Evolutionary conservation across 1,139 yeast species (phyloP).

Genomic region (Lodderomyces pseudojiufengensis): DNA sequence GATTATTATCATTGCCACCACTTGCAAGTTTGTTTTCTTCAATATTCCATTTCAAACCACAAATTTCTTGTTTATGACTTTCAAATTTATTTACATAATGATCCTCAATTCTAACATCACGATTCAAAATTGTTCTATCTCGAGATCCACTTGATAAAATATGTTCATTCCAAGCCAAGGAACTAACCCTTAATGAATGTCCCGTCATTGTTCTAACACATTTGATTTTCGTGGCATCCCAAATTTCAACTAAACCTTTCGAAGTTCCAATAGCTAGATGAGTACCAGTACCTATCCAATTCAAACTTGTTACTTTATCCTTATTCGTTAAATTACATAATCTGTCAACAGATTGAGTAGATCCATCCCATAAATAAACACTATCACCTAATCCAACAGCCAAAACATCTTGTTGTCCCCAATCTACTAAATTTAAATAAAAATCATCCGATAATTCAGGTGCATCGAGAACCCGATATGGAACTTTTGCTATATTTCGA

Average conservation of each 20-base stretch:
- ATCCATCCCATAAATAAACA: constrained; percentile 89
- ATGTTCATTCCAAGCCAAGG: constrained; percentile 94
- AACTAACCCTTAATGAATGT: constrained; percentile 78
- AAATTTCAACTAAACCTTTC: constrained; percentile 84
- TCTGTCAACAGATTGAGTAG: constrained; percentile 78
- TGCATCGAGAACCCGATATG: constrained; percentile 92
- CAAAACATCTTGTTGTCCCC: constrained; percentile 88
- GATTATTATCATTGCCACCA: constrained; percentile 90
- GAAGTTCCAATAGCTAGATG: constrained; percentile 92
- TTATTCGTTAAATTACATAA: constrained; percentile 64
- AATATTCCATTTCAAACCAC: constrained; percentile 92
- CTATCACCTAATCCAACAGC: constrained; percentile 90
- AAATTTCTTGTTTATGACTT: constrained; percentile 88
- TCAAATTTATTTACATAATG: constrained; percentile 72
- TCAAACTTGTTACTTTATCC: constrained; percentile 75
- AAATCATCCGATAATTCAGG: constrained; percentile 95
- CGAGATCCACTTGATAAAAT: constrained; percentile 83
- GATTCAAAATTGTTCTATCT: constrained; percentile 77
- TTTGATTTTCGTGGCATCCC: constrained; percentile 88
- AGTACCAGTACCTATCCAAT: constrained; percentile 94
- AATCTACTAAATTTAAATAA: constrained; percentile 85
- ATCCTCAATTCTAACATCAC: constrained; percentile 87
- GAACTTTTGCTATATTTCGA: constrained; percentile 77
- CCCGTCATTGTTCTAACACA: constrained; percentile 92
- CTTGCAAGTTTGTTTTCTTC: constrained; percentile 86